Base-by-base conservation (phyloP, 441 rosid species). In the Manihot esculenta region DNA sequence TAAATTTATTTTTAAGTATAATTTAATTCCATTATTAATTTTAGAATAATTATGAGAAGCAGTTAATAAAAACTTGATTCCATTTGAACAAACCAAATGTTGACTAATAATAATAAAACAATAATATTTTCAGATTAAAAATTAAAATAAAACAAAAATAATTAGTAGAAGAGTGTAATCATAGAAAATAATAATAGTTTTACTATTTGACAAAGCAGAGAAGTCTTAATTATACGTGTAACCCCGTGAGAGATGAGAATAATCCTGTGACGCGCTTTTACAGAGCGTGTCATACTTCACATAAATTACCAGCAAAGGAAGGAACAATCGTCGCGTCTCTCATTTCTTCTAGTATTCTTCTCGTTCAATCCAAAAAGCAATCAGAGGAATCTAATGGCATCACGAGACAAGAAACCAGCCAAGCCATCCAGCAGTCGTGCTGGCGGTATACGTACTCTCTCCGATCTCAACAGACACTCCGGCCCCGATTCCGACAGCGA, bases 401-500 rank as follows among this genome's bases (percentile, higher is more conserved):
- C 99, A 0, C 84, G 87, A 13, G 97, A 92, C 77, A 86, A 89
- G 89, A 94, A 89, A 74, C 80, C 85, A 11, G 86, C 90, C 56
- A 94, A 85, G 74, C 74, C 93, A 3, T 85, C 94, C 24, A 74
- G 82, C 76, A 80, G 87, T 70, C 87, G 94, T 1, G 17, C 84
- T 58, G 91, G 88, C 33, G 85, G 87, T 45, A 85, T 94, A 57
- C 94, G 90, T 7, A 92, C 98, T 35, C 93, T 92, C 35, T 84
- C 98, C 64, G 99, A 92, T 87, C 89, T 92, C 61, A 92, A 92
- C 78, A 83, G 98, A 0, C 84, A 75, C 30, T 81, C 96, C 51
- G 94, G 84, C 0, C 89, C 91, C 1, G 99, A 92, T 66, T 89
- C 98, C 68, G 97, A 92, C 75, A 85, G 90, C 74, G 97, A 94